These are phyloP conservation scores for Gamarada debralockiae DNA, from an alignment of 495 filamentous ascomycete species.

Conservation along the genomic window DNA sequence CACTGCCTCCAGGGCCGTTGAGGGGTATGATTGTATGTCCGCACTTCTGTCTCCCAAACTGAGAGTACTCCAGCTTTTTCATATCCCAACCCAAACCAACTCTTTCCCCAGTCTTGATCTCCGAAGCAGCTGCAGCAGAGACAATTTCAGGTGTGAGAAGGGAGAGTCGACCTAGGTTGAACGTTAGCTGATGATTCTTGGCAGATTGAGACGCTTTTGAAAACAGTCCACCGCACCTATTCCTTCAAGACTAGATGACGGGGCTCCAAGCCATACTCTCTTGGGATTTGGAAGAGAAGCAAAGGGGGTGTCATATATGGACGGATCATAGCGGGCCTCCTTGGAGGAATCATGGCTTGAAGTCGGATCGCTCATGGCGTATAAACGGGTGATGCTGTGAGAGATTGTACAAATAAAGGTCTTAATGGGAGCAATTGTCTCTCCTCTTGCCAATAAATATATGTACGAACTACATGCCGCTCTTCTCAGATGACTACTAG, in stretches of 20 bases:
- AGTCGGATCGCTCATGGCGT: too few relatives aligned
- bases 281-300: slow-evolving; percentile 48
- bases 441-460: too few relatives aligned
- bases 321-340: slow-evolving; percentile 4
- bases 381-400: too few relatives aligned
- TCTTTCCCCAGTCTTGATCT: slow-evolving; percentile 52
- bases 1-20: slow-evolving; percentile 20
- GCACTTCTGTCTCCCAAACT: slow-evolving; percentile 38
- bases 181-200: neutral
- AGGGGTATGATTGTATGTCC: slow-evolving; percentile 39
- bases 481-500: too few relatives aligned
- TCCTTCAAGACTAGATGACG: slow-evolving; percentile 45
- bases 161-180: slow-evolving; percentile 44
- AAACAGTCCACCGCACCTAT: slow-evolving; percentile 29
- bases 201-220: too few relatives aligned
- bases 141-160: slow-evolving; percentile 53
- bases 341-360: too few relatives aligned
- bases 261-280: slow-evolving; percentile 41
- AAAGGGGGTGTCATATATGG: slow-evolving; percentile 24
- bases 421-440: too few relatives aligned
- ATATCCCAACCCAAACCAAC: slow-evolving; percentile 48
- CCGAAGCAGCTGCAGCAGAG: slow-evolving; percentile 38
- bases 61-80: slow-evolving; percentile 42
- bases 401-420: too few relatives aligned
- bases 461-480: too few relatives aligned